Base-by-base conservation (phyloP, 2,329 filamentous ascomycete genomes). In the Arthrobotrys pseudoclavata region DNA sequence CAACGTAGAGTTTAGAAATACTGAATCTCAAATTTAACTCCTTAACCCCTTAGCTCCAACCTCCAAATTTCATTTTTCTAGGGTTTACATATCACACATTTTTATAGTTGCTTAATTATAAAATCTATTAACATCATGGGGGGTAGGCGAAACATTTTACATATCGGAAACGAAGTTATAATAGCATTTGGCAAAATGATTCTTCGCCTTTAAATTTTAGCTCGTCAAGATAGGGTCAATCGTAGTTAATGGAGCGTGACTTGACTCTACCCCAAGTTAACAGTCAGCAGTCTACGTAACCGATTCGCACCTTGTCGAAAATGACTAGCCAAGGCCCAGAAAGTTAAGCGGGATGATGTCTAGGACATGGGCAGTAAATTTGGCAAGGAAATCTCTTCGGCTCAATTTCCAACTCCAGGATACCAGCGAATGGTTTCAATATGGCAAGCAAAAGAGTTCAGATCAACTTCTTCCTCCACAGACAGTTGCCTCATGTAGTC, bases 371-470 rank as follows among this genome's bases (percentile, higher is more conserved):
- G 18, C 2, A 20, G 20, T 34, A 42, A 24, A 42, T 42, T 6
- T 9, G 18, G 3, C 18, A 34, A 60, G 55, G 55, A 20, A 22
- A 24, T 29, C 31, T 42, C 55, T 60, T 42, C 34, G 34, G 55
- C 31, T 40, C 20, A 60, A 60, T 40, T 22, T 60, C 3, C 55
- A 42, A 42, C 55, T 42, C 34, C 22, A 42, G 55, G 55, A 26
- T 60, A 34, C 12, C 12, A n/a, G 34, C 10, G 20, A 34, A 22
- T 6, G 5, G n/a, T 57, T 20, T 13, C 52, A 60, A 60, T 40
- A 60, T 24, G 10, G 4, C 20, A 24, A 42, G 31, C 4, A 42
- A 26, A 24, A 42, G 37, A 40, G 37, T 40, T 40, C 10, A 40
- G 3, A 9, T 42, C 9, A 6, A 24, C 34, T 40, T 5, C 34